Evolutionary conservation across 2,329 filamentous ascomycete genomes (phyloP).

Genomic region (Xylariaceae sp.): DNA sequence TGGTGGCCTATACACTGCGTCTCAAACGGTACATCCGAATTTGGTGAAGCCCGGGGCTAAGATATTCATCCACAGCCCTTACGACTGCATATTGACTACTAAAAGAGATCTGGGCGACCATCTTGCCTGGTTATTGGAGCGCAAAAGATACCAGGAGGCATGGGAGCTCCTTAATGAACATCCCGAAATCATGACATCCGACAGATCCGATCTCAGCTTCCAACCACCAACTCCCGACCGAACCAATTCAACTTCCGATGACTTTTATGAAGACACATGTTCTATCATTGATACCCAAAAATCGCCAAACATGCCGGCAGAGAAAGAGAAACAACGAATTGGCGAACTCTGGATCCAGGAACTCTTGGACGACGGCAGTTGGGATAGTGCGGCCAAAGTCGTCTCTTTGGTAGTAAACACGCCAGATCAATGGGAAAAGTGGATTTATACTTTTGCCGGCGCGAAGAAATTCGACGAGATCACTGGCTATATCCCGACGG

Average conservation of each 20-base stretch:
- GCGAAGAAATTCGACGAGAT: constrained; percentile 87
- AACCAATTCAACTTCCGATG: constrained; percentile 40
- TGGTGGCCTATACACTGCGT: constrained; percentile 22
- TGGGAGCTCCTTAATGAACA: constrained; percentile 88
- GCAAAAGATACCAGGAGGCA: constrained; percentile 72
- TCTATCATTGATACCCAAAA: constrained; percentile 57
- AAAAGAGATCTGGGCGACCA: constrained; percentile 84
- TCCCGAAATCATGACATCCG: constrained; percentile 60
- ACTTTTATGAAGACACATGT: constrained; percentile 71
- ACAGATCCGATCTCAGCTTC: constrained; percentile 36
- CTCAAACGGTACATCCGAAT: constrained; percentile 45
- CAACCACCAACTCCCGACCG: constrained; percentile 39
- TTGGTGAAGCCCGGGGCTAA: constrained; percentile 55
- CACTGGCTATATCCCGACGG: constrained; percentile 71
- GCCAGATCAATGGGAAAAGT: constrained; percentile 84
- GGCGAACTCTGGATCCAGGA: constrained; percentile 93
- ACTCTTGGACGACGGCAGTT: constrained; percentile 67
- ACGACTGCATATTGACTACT: constrained; percentile 89
- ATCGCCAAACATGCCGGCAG: constrained; percentile 58
- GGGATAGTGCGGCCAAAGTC: constrained; percentile 70
- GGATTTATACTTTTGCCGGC: constrained; percentile 88
- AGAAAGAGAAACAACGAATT: constrained; percentile 83
- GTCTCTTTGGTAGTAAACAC: constrained; percentile 78
- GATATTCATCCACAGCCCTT: constrained; percentile 93
- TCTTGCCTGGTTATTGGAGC: constrained; percentile 77